Percentiles rank a stretch among this genome's conserved stretches.
These are phyloP conservation scores for Amauroascus niger DNA, from an alignment of 2,329 filamentous ascomycete species.

Conservation along the genomic window DNA sequence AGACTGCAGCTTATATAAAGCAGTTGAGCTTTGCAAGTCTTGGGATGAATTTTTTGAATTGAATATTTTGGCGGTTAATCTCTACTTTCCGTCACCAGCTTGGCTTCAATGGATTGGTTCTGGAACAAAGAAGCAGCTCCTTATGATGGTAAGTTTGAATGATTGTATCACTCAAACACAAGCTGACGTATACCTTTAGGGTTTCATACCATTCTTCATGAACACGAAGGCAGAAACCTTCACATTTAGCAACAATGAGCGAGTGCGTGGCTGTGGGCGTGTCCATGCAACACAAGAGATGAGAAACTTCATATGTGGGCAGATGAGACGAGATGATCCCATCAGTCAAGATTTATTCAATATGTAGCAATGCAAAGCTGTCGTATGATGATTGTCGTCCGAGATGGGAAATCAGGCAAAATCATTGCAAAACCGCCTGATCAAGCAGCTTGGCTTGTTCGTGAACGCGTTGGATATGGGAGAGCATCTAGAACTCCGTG, in stretches of 20 bases:
- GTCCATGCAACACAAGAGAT: conserved; percentile 26
- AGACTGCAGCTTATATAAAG: conserved; percentile 39
- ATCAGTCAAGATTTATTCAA: conserved; percentile 36
- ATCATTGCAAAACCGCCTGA: conserved; percentile 31
- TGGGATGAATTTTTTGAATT: conserved; percentile 45
- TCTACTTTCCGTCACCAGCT: conserved; percentile 41
- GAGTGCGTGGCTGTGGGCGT: conserved; percentile 15
- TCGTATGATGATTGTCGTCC: conserved; percentile 33
- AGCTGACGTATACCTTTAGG: conserved; percentile 20
- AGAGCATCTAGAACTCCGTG: conserved; percentile 34
- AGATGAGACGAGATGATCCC: conserved; percentile 37
- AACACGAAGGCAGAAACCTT: conserved; percentile 28
- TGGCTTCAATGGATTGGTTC: conserved; percentile 32
- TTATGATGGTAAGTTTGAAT: conserved; percentile 28
- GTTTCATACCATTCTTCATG: conserved; percentile 31
- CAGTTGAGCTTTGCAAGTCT: conserved; percentile 41
- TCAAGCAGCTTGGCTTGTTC: conserved; percentile 33
- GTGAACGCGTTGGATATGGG: conserved; percentile 33
- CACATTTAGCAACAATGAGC: conserved; percentile 22
- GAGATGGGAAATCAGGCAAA: conserved; percentile 34
- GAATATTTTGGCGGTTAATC: conserved; percentile 37
- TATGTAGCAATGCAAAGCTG: conserved; percentile 35
- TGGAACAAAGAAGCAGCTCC: conserved; percentile 31
- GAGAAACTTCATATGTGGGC: conserved; percentile 36
- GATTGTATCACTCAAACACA: background rate